phyloP scores from a whole-genome alignment of 2,329 filamentous ascomycete species.

The Grosmannia serpens region DNA sequence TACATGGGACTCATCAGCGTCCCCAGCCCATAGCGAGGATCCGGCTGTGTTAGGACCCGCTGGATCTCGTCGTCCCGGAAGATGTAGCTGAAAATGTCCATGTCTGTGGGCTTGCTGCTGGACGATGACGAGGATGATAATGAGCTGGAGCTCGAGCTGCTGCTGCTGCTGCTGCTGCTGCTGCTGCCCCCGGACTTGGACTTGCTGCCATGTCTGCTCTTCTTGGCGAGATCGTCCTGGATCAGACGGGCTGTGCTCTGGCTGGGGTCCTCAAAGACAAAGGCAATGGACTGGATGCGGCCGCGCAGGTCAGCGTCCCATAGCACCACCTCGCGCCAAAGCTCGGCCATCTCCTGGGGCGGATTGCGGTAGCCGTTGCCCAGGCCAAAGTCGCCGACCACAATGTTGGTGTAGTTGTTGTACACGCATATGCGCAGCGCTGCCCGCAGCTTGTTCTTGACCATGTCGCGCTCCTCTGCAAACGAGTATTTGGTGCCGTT shows the following conservation, averaged over 20 bases:
- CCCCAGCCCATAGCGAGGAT: slow-evolving; percentile 42
- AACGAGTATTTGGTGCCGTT: slow-evolving; percentile 61
- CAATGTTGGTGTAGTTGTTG: slow-evolving; percentile 43
- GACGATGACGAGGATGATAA: slow-evolving; percentile 16
- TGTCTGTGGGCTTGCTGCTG: slow-evolving; percentile 26
- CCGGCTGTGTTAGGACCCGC: slow-evolving; percentile 36
- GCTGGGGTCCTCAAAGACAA: slow-evolving; percentile 48
- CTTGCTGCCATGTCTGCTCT: slow-evolving; percentile 21
- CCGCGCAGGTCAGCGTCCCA: slow-evolving; percentile 52
- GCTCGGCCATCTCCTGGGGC: slow-evolving; percentile 49
- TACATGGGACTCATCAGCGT: slow-evolving; percentile 32
- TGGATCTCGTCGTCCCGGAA: slow-evolving; percentile 40
- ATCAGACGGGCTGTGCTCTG: slow-evolving; percentile 44
- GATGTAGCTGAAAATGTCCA: slow-evolving; percentile 40
- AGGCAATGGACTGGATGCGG: slow-evolving; percentile 49
- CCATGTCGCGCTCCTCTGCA: slow-evolving; percentile 56
- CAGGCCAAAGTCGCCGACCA: slow-evolving; percentile 54
- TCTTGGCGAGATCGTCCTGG: slow-evolving; percentile 43
- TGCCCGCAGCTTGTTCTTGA: slow-evolving; percentile 60
- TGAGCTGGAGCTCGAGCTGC: slow-evolving; percentile 11
- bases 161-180: background rate
- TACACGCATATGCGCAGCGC: slow-evolving; percentile 59
- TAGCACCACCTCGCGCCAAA: slow-evolving; percentile 54
- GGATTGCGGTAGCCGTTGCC: slow-evolving; percentile 55
- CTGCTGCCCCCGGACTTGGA: slow-evolving; percentile 17